Percentiles rank a stretch among this genome's conserved stretches.
Evolutionary conservation across 805 yeast genomes (phyloP).

Genomic region (Metschnikowia gelsemii): DNA sequence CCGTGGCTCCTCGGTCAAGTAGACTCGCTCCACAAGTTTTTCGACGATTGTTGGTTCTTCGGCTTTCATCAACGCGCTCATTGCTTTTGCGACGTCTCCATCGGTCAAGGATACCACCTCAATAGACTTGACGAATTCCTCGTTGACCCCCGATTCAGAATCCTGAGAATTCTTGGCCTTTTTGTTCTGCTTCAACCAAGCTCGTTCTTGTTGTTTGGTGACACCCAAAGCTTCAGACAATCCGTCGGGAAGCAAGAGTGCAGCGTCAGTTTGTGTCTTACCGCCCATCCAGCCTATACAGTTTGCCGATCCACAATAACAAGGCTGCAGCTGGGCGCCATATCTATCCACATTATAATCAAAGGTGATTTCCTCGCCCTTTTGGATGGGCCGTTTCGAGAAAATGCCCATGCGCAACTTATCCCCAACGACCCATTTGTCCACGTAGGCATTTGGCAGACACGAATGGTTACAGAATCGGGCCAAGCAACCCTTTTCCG

Average conservation of each 20-base stretch:
- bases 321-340: conserved; percentile 91
- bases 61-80: conserved; percentile 76
- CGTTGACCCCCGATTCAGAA: conserved; percentile 59
- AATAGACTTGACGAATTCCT: conserved; percentile 61
- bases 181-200: conserved; percentile 63
- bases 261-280: conserved; percentile 92
- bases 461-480: conserved; percentile 95
- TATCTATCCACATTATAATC: conserved; percentile 94
- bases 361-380: conserved; percentile 89
- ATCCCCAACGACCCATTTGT: conserved; percentile 95
- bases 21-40: conserved; percentile 67
- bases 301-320: conserved; percentile 90
- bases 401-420: conserved; percentile 93
- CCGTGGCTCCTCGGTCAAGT: conserved; percentile 48
- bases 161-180: conserved; percentile 47
- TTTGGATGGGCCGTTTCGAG: conserved; percentile 66
- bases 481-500: conserved; percentile 82
- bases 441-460: conserved; percentile 90
- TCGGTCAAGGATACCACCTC: conserved; percentile 50
- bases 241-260: conserved; percentile 76
- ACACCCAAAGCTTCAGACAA: conserved; percentile 86
- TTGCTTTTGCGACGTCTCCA: conserved; percentile 72
- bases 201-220: conserved; percentile 61
- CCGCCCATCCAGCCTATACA: conserved; percentile 96
- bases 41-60: conserved; percentile 64